Conservation (phyloP, 1,284 basidiomycete genomes). For the Cutaneotrichosporon mucoides region DNA sequence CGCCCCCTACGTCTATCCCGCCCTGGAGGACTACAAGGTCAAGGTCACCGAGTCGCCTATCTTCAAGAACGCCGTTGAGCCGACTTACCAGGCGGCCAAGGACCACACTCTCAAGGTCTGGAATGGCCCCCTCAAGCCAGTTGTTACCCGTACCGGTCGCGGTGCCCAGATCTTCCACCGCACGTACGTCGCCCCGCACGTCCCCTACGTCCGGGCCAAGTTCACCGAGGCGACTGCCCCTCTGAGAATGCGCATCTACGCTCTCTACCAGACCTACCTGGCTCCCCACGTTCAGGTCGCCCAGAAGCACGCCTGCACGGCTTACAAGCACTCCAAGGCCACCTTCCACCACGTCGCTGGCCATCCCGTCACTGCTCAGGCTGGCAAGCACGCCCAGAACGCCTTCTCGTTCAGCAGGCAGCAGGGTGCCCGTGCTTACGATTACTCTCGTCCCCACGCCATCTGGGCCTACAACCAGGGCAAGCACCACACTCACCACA, state of each 20-base stretch:
- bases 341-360: slow-evolving; percentile 24
- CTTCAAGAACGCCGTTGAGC: slow-evolving; percentile 31
- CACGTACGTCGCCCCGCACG: slow-evolving; percentile 40
- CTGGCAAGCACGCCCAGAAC: slow-evolving; percentile 27
- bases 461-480: slow-evolving; percentile 26
- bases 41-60: slow-evolving; percentile 24
- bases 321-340: slow-evolving; percentile 16
- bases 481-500: slow-evolving; percentile 15
- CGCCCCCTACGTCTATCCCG: slow-evolving; percentile 35
- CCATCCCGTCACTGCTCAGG: slow-evolving; percentile 36
- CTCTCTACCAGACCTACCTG: slow-evolving; percentile 24
- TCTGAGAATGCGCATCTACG: slow-evolving; percentile 26
- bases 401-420: slow-evolving; percentile 24
- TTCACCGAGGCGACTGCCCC: slow-evolving; percentile 34
- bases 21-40: slow-evolving; percentile 25
- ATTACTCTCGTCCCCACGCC: slow-evolving; percentile 30
- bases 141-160: slow-evolving; percentile 27
- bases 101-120: slow-evolving; percentile 17
- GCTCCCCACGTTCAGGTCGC: slow-evolving; percentile 30
- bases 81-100: slow-evolving; percentile 18
- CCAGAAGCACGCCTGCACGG: slow-evolving; percentile 20
- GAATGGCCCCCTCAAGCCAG: slow-evolving; percentile 38
- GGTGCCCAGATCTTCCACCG: slow-evolving; percentile 35
- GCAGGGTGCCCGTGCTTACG: slow-evolving; percentile 30
- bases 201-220: slow-evolving; percentile 35